Percentiles rank a stretch among this genome's conserved stretches.
These are phyloP conservation scores for Musa schizocarpa DNA, from an alignment of 176 grass and related monocot genomes.

Conservation along the genomic window DNA sequence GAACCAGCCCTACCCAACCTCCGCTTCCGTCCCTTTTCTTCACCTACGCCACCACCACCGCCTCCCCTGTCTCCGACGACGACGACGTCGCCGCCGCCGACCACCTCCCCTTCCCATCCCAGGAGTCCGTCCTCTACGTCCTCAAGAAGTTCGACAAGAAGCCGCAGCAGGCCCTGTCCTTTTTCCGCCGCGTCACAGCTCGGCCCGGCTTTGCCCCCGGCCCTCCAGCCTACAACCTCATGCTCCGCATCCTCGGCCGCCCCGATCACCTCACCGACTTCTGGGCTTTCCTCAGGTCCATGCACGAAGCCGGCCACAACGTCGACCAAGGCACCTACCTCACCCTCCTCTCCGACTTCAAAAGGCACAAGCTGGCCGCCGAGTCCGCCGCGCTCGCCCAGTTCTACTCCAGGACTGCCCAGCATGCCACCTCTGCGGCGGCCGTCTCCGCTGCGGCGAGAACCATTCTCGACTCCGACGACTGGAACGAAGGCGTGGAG, in stretches of 20 bases:
- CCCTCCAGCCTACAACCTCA: conserved; percentile 66
- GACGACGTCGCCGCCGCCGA: background rate
- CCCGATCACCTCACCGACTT: conserved; percentile 37
- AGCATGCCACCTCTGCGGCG: background rate
- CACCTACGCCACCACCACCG: background rate
- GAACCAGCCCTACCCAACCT: conserved; percentile 8
- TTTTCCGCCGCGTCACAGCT: conserved; percentile 42
- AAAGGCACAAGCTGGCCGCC: conserved; percentile 40
- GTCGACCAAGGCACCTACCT: conserved; percentile 74
- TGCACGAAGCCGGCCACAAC: conserved; percentile 45
- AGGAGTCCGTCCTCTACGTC: conserved; percentile 70
- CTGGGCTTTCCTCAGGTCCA: conserved; percentile 70
- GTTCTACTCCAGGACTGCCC: conserved; percentile 26
- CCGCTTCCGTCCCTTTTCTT: conserved; percentile 7
- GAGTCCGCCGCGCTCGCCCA: conserved; percentile 43
- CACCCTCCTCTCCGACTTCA: conserved; percentile 60
- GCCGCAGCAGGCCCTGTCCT: conserved; percentile 44
- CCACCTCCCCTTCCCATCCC: conserved; percentile 2
- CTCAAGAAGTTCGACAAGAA: conserved; percentile 57
- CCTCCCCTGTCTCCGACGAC: background rate
- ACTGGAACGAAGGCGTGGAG: conserved; percentile 23
- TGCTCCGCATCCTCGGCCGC: conserved; percentile 68
- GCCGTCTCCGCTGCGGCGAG: conserved; percentile 24
- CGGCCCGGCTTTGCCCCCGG: conserved; percentile 31
- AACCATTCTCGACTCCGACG: conserved; percentile 22